These are phyloP conservation scores for Sicyos baderoa DNA, from an alignment of 306 rosid genomes.

Conservation along the genomic window DNA sequence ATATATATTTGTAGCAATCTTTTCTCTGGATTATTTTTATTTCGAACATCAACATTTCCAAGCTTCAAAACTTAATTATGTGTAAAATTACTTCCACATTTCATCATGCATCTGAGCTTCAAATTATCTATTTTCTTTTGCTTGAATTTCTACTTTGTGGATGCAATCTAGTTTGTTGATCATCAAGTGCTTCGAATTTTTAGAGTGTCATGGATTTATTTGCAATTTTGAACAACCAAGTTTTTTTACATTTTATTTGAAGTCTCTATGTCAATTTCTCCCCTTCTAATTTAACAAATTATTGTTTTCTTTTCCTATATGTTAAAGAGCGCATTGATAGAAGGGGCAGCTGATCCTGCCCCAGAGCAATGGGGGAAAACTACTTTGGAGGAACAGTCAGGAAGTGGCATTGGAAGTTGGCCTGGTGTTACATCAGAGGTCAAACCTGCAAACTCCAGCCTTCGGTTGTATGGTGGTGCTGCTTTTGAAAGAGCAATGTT, in stretches of 20 bases:
- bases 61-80: not conserved
- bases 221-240: not conserved
- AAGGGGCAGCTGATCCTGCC: slow-evolving; percentile 96
- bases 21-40: not conserved
- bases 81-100: not conserved
- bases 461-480: slow-evolving; percentile 93
- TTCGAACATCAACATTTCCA: not conserved
- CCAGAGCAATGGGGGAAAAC: slow-evolving; percentile 98
- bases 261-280: not conserved
- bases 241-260: not conserved
- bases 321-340: slow-evolving; percentile 70
- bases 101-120: not conserved
- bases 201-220: not conserved
- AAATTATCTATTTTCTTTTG: not conserved
- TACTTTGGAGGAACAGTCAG: slow-evolving; percentile 70
- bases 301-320: slow-evolving; percentile 17
- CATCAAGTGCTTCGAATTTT: not conserved
- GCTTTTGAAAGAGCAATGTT: slow-evolving; percentile 97
- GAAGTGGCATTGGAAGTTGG: slow-evolving; percentile 78
- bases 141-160: not conserved
- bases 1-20: not conserved
- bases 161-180: not conserved
- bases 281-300: not conserved
- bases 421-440: slow-evolving; percentile 65
- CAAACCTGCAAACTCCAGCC: slow-evolving; percentile 81